Base-by-base conservation (phyloP, 352 stramenopile genomes). In the Phytophthora melonis region DNA sequence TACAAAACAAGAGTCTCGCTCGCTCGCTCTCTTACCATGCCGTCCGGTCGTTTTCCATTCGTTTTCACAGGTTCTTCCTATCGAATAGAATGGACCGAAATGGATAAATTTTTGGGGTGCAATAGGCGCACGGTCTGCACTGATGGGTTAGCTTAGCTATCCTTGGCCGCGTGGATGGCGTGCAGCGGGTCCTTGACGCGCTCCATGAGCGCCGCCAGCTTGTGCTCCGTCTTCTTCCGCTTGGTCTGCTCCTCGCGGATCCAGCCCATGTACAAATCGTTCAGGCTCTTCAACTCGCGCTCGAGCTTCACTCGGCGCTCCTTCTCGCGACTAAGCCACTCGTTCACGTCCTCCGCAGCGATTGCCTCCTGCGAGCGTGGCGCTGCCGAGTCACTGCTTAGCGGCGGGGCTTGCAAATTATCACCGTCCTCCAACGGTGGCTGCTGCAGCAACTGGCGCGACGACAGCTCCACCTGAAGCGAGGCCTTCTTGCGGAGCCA, bases 221-320 rank as follows among this genome's bases (percentile, higher is more conserved):
- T 87, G 21, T 83, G 75, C 70, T 95, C 85, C 3, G 80, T 80
- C 39, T 72, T 77, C 80, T 92, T 92, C 36, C 88, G 86, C 70
- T 94, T 94, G 21, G 70, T 80, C 68, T 93, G 87, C 75, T 96
- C 89, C 43, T 94, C 83, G 19, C 85, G 84, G 68, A 96, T 91
- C 89, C 89, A 96, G 13, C 81, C 77, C 87, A 93, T 94, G 75
- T 94, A 96, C 66, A 94, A 68, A 7, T 93, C 83, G 61, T 93
- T 93, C 56, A 96, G 72, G 47, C 82, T 91, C 72, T 93, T 93
- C 21, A 96, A 70, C 61, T 96, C 87, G 43, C 88, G 81, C 66
- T 96, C 89, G 23, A 96, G 62, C 78, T 94, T 92, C 58, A 70
- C 18, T 3, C 86, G 87, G 19, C 85, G 86, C 25, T 93, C 85